These are phyloP conservation scores for Xylaria sp. DNA, from an alignment of 2,329 filamentous ascomycete species.

Conservation along the genomic window DNA sequence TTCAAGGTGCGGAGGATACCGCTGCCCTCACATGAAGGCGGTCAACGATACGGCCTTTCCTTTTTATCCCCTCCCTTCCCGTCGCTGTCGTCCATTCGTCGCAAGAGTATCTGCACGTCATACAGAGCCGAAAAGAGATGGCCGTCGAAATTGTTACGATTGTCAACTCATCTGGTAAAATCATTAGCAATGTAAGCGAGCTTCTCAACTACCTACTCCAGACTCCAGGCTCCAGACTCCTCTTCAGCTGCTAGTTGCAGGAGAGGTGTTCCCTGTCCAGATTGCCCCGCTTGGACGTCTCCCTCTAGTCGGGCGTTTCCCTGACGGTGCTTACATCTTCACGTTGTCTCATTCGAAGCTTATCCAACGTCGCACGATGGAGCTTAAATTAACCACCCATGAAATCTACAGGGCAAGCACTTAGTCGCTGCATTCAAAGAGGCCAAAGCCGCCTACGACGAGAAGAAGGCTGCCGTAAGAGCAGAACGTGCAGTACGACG, in stretches of 20 bases:
- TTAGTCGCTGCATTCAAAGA: slow-evolving; percentile 92
- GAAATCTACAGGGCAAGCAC: slow-evolving; percentile 79
- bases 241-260: slow-evolving; percentile 20
- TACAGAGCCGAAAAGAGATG: slow-evolving; percentile 39
- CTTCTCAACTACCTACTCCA: not conserved
- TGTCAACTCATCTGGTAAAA: slow-evolving; percentile 50
- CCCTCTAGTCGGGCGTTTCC: slow-evolving; percentile 11
- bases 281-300: slow-evolving; percentile 28
- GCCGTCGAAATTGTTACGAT: slow-evolving; percentile 49
- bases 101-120: slow-evolving; percentile 19
- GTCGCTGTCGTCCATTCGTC: slow-evolving; percentile 28
- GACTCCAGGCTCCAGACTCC: not conserved
- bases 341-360: slow-evolving; percentile 21
- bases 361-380: slow-evolving; percentile 21
- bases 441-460: slow-evolving; percentile 86
- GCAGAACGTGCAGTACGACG: slow-evolving; percentile 70
- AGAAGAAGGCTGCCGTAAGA: slow-evolving; percentile 85
- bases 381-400: slow-evolving; percentile 20
- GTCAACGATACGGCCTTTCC: slow-evolving; percentile 31
- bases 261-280: slow-evolving; percentile 26
- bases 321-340: slow-evolving; percentile 22
- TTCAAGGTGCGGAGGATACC: slow-evolving; percentile 10
- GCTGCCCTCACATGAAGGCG: slow-evolving; percentile 23
- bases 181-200: slow-evolving; percentile 51
- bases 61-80: slow-evolving; percentile 29